Evolutionary conservation across 495 filamentous ascomycete species (phyloP), one percentile per base, ranked within the genome.

Genomic region (Tuber aestivum): DNA sequence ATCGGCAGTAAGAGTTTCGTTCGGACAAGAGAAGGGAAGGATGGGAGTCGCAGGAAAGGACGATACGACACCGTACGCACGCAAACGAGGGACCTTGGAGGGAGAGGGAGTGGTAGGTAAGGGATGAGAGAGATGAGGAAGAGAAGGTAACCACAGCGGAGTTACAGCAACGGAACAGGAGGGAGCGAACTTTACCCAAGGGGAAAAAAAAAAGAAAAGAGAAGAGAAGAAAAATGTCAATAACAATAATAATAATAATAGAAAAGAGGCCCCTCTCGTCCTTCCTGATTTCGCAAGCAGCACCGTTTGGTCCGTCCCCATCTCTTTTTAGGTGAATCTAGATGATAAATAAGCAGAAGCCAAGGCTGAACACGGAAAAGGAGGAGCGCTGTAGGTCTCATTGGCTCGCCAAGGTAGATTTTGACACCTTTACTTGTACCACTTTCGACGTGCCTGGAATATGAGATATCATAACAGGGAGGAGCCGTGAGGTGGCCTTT

Each of bases 351-450:
- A 70, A 77, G 69, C 23, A 41, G 21, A 44, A 18, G 68, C 48
- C 41, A 73, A 45, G 1, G 38, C 71, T 61, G 42, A 68, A 76
- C 72, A 37, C 35, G 44, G 78, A 50, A 79, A 56, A 32, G 56
- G 18, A 44, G 27, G 65, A 42, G 6, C 27, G 18, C 70, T 27
- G 69, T 16, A 3, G 44, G 40, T 40, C 41, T 32, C 32, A 79
- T 79, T 79, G 72, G 78, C 27, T n/a, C n/a, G 78, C 78, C 76
- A 79, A 79, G 76, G 48, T 45, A 65, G 65, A 79, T 79, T 75
- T 79, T 79, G 78, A 79, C 78, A 79, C 78, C 78, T 79, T 79
- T 79, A 72, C 78, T 77, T 79, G 79, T 79, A 72, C 78, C 56
- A 65, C 56, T 65, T 65, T 65, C 56, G 38, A 40, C 3, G 7